Percentiles rank a stretch among this genome's conserved stretches.
Conservation (phyloP, 2,329 filamentous ascomycete species). For the Fusarium sp. region DNA sequence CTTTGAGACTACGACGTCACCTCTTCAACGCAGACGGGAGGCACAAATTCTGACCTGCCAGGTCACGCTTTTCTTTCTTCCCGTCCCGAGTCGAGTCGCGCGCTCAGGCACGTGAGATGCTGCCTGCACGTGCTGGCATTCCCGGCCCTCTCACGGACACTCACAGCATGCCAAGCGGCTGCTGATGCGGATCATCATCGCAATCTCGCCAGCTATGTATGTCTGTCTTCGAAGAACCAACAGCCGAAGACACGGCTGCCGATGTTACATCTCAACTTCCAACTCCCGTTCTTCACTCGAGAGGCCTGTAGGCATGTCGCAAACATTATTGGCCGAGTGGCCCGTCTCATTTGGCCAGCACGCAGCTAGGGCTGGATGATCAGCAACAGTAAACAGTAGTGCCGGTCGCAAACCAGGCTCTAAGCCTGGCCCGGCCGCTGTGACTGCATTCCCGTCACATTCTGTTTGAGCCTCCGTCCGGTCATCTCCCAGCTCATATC, state of each 20-base stretch:
- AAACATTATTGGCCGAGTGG: conserved; percentile 15
- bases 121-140: conserved; percentile 10
- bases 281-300: not conserved
- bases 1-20: not conserved
- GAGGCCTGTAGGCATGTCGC: not conserved
- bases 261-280: not conserved
- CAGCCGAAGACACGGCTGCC: not conserved
- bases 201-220: conserved; percentile 4
- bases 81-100: not conserved
- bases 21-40: not conserved
- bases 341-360: not conserved
- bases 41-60: not conserved
- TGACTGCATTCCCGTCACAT: conserved; percentile 18
- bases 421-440: not conserved
- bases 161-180: not conserved
- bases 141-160: not conserved
- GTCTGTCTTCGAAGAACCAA: not conserved
- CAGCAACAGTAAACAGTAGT: not conserved
- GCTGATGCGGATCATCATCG: conserved; percentile 26
- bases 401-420: conserved; percentile 5
- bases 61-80: not conserved
- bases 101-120: not conserved
- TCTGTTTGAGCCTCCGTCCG: conserved; percentile 18
- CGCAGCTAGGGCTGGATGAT: conserved; percentile 8
- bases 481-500: conserved; percentile 11